These are phyloP conservation scores for Phytophthora crassamura DNA, from an alignment of 352 stramenopile species.

Conservation along the genomic window DNA sequence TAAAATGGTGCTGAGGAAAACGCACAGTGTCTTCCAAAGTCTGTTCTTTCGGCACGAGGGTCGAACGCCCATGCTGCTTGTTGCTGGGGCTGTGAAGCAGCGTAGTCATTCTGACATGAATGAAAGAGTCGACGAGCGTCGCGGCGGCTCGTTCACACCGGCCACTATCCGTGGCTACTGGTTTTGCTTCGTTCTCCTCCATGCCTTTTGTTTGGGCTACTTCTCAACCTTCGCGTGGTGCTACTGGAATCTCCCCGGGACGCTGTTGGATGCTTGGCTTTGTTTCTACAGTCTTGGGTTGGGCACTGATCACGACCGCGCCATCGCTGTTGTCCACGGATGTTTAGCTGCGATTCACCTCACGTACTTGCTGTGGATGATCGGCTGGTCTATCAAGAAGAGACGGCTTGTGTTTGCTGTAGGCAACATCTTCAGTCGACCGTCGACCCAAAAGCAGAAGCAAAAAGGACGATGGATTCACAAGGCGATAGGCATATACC, in stretches of 20 bases:
- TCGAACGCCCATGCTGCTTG: background rate
- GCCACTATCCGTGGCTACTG: constrained; percentile 9
- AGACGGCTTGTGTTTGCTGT: constrained; percentile 2
- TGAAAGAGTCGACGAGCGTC: background rate
- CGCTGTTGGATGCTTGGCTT: constrained; percentile 18
- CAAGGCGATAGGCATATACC: background rate
- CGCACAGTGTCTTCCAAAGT: background rate
- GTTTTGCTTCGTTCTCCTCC: constrained; percentile 19
- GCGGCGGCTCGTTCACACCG: constrained; percentile 7
- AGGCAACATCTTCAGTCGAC: constrained; percentile 5
- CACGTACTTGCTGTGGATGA: constrained; percentile 19
- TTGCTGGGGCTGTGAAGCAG: background rate
- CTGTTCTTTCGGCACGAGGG: background rate
- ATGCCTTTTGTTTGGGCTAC: constrained; percentile 18
- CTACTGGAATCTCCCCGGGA: constrained; percentile 27
- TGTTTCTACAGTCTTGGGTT: constrained; percentile 19
- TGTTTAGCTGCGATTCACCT: constrained; percentile 21
- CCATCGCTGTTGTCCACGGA: constrained; percentile 20
- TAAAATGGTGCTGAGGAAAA: too few relatives aligned
- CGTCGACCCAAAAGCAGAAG: background rate
- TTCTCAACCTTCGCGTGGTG: constrained; percentile 15
- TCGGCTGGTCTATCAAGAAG: constrained; percentile 17
- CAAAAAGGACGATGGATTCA: background rate
- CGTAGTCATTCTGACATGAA: background rate
- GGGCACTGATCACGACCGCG: constrained; percentile 1